Evolutionary conservation across 2,329 filamentous ascomycete species (phyloP), one percentile per base, ranked within the genome.

Genomic region (Sclerotinia subarctica): DNA sequence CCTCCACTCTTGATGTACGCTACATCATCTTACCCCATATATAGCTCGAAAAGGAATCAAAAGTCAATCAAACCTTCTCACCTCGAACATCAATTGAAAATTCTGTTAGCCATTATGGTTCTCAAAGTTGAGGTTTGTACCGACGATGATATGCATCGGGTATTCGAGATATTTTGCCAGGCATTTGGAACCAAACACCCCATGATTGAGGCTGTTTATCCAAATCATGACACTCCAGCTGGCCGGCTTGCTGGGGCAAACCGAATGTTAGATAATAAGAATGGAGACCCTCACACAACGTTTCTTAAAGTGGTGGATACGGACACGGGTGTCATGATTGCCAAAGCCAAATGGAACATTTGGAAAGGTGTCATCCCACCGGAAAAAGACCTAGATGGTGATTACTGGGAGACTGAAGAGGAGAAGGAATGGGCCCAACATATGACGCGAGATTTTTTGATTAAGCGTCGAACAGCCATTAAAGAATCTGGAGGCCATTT

Each of bases 391-490:
- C 13, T 64, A 42, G 60, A 64, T 64, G 60, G 60, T 15, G 60
- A 64, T 19, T 64, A 42, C 42, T 64, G 60, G 60, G 60, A 64
- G 24, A 64, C 29, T 15, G 46, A 38, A 24, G 60, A 64, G 32
- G 60, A 64, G 47, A 64, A 64, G n/a, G 60, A 64, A 15, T 64
- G 60, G 60, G 60, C 60, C 53, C 60, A 64, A 32, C 17, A 64
- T 42, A 13, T 64, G 60, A 53, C 17, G 6, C 29, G 60, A 42
- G 60, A 64, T 3, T 64, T 64, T 38, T 21, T 64, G 60, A 38
- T 52, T 26, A 21, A n/a, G 19, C 60, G 60, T 53, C 47, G 47
- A 15, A 38, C 49, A 17, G 60, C 60, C 15, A 53, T 64, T 6
- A 64, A 29, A 53, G 60, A 64, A 26, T 15, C 32, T 29, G 47